Evolutionary conservation across 768 basidiomycete genomes (phyloP).

Genomic region (Dacryopinax primogenitus): DNA sequence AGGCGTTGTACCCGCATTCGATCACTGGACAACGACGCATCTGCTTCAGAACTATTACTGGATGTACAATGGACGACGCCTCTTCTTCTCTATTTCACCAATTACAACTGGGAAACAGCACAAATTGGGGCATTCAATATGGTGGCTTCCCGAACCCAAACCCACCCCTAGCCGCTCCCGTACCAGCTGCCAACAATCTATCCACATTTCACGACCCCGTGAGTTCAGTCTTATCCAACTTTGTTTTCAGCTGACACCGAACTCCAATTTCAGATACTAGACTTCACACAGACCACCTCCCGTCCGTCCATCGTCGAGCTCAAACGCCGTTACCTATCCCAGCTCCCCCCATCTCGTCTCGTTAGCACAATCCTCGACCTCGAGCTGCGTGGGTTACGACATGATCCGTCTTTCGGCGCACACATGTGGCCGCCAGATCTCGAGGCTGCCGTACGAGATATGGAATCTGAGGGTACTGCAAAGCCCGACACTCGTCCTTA

Average conservation of each 20-base stretch:
- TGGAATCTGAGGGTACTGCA: background rate
- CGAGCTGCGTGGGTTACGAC: slow-evolving; percentile 44
- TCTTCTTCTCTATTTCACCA: background rate
- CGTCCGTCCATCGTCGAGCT: slow-evolving; percentile 23
- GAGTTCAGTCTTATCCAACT: background rate
- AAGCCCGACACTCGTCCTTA: background rate
- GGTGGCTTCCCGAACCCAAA: background rate
- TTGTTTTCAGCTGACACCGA: background rate
- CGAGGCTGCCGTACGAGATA: slow-evolving; percentile 39
- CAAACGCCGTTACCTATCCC: slow-evolving; percentile 57
- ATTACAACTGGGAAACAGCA: slow-evolving; percentile 2
- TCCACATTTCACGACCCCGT: background rate
- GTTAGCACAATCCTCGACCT: slow-evolving; percentile 44
- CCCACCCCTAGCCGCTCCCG: background rate
- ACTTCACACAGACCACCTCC: background rate
- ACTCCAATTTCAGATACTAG: background rate
- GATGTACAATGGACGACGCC: slow-evolving; percentile 3
- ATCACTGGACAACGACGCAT: background rate
- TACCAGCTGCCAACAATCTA: background rate
- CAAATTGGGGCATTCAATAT: background rate
- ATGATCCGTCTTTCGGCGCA: slow-evolving; percentile 25
- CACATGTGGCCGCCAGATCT: slow-evolving; percentile 38
- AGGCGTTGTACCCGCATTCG: background rate
- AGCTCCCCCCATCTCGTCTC: slow-evolving; percentile 55
- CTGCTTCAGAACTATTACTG: background rate